Evolutionary conservation across 495 filamentous ascomycete species (phyloP).

Genomic region (Symbiotaphrina buchneri): DNA sequence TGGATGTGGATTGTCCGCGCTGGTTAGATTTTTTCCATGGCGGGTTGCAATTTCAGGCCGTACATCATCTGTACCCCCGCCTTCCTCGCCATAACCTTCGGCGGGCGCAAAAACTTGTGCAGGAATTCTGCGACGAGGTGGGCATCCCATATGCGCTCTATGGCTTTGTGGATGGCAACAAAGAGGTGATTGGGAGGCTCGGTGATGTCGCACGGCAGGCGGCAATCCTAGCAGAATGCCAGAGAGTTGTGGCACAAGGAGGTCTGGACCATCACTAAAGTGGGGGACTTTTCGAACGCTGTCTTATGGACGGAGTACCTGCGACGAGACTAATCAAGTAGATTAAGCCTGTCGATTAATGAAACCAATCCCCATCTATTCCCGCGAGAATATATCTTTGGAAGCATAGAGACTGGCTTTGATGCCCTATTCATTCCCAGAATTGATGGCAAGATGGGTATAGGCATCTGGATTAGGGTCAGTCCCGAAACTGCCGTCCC

Average conservation of each 20-base stretch:
- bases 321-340: no score
- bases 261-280: no score
- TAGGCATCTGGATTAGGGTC: conserved; percentile 32
- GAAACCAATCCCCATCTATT: conserved; percentile 5
- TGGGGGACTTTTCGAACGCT: no score
- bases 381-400: conserved; percentile 12
- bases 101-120: conserved; percentile 55
- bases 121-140: conserved; percentile 77
- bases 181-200: conserved; percentile 61
- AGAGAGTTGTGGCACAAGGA: conserved; percentile 36
- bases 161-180: conserved; percentile 85
- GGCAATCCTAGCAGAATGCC: conserved; percentile 68
- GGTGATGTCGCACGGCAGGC: conserved; percentile 78
- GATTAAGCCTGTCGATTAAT: no score
- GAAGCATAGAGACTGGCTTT: conserved; percentile 33
- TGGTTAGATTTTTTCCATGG: conserved; percentile 97
- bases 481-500: conserved; percentile 3
- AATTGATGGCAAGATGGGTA: conserved; percentile 43
- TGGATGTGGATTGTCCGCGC: conserved; percentile 88
- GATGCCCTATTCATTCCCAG: conserved; percentile 44
- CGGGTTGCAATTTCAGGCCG: conserved; percentile 86
- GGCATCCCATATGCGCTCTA: conserved; percentile 86
- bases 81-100: conserved; percentile 89
- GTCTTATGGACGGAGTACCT: no score
- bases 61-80: conserved; percentile 88